Base-by-base conservation (phyloP, 73 alveolate species). In the Paraurostyla sp. region DNA sequence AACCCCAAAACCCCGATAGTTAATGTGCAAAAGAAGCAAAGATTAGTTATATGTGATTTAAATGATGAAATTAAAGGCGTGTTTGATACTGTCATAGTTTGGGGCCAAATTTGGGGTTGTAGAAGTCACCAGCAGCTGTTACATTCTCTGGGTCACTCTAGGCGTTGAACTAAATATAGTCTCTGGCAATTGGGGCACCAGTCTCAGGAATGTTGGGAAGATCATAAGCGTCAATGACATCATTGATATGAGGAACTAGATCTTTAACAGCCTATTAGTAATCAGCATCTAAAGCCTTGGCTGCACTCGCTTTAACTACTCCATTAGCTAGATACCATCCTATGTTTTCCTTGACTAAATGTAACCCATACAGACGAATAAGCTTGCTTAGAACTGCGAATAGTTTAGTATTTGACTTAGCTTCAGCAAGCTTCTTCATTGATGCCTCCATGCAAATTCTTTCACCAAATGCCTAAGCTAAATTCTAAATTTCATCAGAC, bases 401-500 rank as follows among this genome's bases (percentile, higher is more conserved):
- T 23, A 32, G 2, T 2, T 83, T 29, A 15, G 20, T 32, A 32
- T 25, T 41, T 38, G n/a, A n/a, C n/a, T 15, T 29, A 4, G 36
- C 78, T 0, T 15, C 78, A 27, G 13, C 38, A 4, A 32, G 51
- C 30, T 27, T 62, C 9, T 78, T 25, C 25, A 82, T 4, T 86
- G 76, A 51, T 6, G 33, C n/a, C 29, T 89, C 85, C 0, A 75
- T 38, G 7, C 18, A 18, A 23, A 63, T 33, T 27, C 93, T 68
- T 58, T 90, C 95, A 13, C 93, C 89, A 40, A 49, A 90, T 32
- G 80, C 52, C 33, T 35, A 27, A 22, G 95, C 95, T 27, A 90
- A 27, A 13, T 38, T 32, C 35, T 90, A 85, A 62, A 90, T 71
- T 41, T 48, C 63, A 60, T 85, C 93, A 22, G 84, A 69, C 29